A percentile compares a stretch with the other conserved stretches of the same genome.
phyloP scores from a whole-genome alignment of 495 filamentous ascomycete species.

The Entonaema liquescens region DNA sequence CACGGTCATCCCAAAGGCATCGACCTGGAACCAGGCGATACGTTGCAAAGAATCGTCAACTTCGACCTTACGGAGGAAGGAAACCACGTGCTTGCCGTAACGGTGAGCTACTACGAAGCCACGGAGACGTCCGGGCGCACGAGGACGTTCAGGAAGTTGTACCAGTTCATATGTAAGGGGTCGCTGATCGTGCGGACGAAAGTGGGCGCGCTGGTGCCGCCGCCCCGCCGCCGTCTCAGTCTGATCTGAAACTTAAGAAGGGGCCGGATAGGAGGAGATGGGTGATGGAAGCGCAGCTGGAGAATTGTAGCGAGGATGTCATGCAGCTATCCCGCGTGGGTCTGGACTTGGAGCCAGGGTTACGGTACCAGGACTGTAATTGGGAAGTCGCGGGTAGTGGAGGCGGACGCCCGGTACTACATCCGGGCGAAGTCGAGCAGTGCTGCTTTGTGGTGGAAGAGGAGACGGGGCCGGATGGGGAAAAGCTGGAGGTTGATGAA shows the following conservation, averaged over 20 bases:
- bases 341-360: slow-evolving; percentile 58
- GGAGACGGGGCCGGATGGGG: background rate
- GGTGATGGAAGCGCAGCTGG: slow-evolving; percentile 90
- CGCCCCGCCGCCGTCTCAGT: background rate
- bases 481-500: slow-evolving; percentile 46
- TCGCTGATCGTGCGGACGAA: slow-evolving; percentile 92
- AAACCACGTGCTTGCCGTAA: slow-evolving; percentile 91
- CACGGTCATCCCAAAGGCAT: slow-evolving; percentile 41
- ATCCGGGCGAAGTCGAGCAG: slow-evolving; percentile 87
- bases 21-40: slow-evolving; percentile 70
- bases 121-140: slow-evolving; percentile 73
- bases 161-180: slow-evolving; percentile 93
- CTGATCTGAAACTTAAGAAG: background rate
- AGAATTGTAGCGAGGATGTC: slow-evolving; percentile 82
- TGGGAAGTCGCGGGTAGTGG: slow-evolving; percentile 56
- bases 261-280: slow-evolving; percentile 49
- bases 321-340: slow-evolving; percentile 67
- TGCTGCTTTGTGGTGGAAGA: slow-evolving; percentile 87
- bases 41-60: slow-evolving; percentile 81
- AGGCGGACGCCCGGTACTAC: slow-evolving; percentile 69
- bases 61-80: slow-evolving; percentile 95
- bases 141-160: slow-evolving; percentile 92
- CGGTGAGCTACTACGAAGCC: slow-evolving; percentile 83
- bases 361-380: slow-evolving; percentile 59
- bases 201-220: slow-evolving; percentile 63